phyloP scores from a whole-genome alignment of 805 yeast species.

The Candida pini region DNA sequence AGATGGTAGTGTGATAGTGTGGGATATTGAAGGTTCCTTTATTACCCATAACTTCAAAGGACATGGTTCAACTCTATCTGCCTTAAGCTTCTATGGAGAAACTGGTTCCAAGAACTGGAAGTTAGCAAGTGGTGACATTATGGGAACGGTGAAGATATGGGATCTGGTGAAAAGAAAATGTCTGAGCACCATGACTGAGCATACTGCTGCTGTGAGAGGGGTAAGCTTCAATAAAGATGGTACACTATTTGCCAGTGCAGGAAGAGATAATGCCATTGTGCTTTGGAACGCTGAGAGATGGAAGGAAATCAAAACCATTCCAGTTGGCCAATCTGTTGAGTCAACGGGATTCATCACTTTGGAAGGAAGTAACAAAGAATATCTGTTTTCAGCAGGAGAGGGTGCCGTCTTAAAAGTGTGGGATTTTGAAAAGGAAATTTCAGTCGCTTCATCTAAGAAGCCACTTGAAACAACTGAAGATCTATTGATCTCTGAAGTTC shows the following conservation, averaged over 20 bases:
- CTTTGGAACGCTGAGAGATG: constrained; percentile 49
- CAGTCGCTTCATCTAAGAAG: constrained; percentile 38
- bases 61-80: constrained; percentile 84
- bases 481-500: constrained; percentile 58
- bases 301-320: constrained; percentile 59
- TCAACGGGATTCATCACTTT: constrained; percentile 52
- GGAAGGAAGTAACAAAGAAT: constrained; percentile 27
- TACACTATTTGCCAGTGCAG: constrained; percentile 65
- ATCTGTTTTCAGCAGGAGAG: constrained; percentile 73
- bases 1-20: constrained; percentile 86
- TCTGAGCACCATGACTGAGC: constrained; percentile 59
- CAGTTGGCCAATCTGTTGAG: constrained; percentile 70
- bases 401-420: constrained; percentile 64
- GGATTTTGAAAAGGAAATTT: constrained; percentile 44
- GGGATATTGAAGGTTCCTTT: constrained; percentile 86
- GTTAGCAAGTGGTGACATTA: constrained; percentile 65
- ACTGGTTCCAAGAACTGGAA: constrained; percentile 67
- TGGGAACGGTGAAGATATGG: constrained; percentile 53
- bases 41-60: constrained; percentile 90
- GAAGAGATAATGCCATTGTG: constrained; percentile 77
- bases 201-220: constrained; percentile 81
- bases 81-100: constrained; percentile 68
- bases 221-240: constrained; percentile 56
- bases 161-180: constrained; percentile 72
- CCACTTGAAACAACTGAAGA: constrained; percentile 67